Evolutionary conservation across 2,329 filamentous ascomycete species (phyloP), one percentile per base, ranked within the genome.

Genomic region (Dothistroma septosporum): DNA sequence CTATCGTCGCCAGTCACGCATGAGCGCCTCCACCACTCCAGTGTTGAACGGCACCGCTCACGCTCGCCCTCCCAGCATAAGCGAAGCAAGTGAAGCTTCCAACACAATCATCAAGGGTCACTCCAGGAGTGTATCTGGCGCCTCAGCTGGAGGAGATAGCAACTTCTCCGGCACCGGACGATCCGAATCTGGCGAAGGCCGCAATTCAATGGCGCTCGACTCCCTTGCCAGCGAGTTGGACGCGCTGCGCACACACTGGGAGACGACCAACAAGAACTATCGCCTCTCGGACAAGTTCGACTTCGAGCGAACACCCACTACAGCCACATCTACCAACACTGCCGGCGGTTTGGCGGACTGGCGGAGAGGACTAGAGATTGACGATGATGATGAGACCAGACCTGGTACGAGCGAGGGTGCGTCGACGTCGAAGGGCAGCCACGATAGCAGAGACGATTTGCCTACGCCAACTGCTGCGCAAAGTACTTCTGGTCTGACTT

Each of bases 181-280:
- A 5, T 58, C 59, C 16, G 57, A 58, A 19, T 59, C 65, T 22
- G 60, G 58, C 31, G 63, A 54, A n/a, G 65, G 62, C 48, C 71
- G 73, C 56, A 74, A 77, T 57, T 75, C 76, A 35, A 41, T 74
- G 68, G 74, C 61, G 2, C 83, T 99, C 21, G 94, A 99, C 76
- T 94, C 88, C 65, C 84, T 99, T 24, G 93, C 94, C 11, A 91
- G 86, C 64, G 94, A 99, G 78, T 85, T 99, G 8, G 94, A 99
- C 74, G 89, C 90, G 12, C 82, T 99, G 53, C 86, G 93, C 56
- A 90, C 82, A 56, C 92, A 97, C 70, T 99, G 94, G 94, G 92
- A 97, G 77, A 91, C 88, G 44, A 96, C 92, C 12, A 97, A 93
- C 78, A 94, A 95, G 76, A 95, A 91, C 70, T 97, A 97, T 75